Evolutionary conservation across 2,329 filamentous ascomycete species (phyloP).

Genomic region (Elsinoe australis): DNA sequence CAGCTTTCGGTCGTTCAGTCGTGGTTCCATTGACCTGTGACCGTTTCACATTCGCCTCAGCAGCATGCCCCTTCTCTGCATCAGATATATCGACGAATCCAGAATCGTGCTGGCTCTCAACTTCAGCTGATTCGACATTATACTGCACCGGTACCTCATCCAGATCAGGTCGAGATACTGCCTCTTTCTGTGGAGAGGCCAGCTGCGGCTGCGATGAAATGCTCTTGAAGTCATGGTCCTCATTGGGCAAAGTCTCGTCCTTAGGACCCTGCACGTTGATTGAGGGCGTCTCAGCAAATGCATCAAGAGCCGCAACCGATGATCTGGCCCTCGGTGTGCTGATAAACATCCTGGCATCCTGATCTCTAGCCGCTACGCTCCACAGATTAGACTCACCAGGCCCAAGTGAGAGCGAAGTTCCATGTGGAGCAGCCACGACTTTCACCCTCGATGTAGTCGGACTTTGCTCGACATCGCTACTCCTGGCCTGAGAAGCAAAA

Average conservation of each 20-base stretch:
- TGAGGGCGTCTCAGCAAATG: too few species aligned
- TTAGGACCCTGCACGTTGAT: too few species aligned
- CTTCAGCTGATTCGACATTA: background rate
- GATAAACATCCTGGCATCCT: constrained; percentile 41
- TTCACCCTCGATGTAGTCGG: constrained; percentile 17
- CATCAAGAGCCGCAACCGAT: too few species aligned
- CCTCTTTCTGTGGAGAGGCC: too few species aligned
- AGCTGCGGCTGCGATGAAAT: too few species aligned
- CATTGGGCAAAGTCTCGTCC: background rate
- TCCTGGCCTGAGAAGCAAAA: constrained; percentile 30
- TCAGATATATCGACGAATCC: constrained; percentile 20
- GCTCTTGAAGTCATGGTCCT: background rate
- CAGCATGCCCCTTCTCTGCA: background rate
- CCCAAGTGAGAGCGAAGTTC: constrained; percentile 26
- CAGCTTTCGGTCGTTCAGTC: background rate
- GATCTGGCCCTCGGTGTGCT: background rate
- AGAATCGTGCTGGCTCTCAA: constrained; percentile 16
- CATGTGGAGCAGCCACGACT: constrained; percentile 26
- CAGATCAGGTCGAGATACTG: too few species aligned
- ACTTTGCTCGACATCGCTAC: constrained; percentile 8
- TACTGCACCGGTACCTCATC: too few species aligned
- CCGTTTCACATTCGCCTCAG: background rate
- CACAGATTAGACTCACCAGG: constrained; percentile 49
- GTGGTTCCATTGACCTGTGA: background rate
- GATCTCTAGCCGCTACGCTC: constrained; percentile 61